phyloP scores from a whole-genome alignment of 1,139 yeast species.

The Taphrina confusa region DNA sequence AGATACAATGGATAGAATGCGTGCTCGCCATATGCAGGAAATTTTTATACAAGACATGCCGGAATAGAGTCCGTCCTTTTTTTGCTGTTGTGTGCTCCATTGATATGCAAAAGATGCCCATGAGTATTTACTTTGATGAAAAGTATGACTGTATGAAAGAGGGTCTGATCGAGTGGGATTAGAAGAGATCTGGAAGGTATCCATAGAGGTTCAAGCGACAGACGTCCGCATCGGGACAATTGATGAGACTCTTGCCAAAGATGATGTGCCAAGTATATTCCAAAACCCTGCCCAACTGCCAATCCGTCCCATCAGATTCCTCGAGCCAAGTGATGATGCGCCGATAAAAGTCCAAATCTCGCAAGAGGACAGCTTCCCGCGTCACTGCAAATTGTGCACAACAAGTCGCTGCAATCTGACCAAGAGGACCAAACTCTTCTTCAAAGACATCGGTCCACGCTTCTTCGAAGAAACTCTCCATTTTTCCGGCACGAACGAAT shows the following conservation, averaged over 20 bases:
- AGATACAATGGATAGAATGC: conserved; percentile 14
- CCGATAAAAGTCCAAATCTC: not conserved
- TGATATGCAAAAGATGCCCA: no score
- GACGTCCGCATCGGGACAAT: conserved; percentile 17
- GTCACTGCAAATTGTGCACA: conserved; percentile 28
- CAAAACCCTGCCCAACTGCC: conserved; percentile 15
- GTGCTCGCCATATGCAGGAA: no score
- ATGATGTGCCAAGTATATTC: conserved; percentile 31
- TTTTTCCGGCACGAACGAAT: conserved; percentile 3
- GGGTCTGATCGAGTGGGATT: not conserved
- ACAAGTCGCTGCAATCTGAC: conserved; percentile 19
- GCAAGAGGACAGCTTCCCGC: conserved; percentile 1
- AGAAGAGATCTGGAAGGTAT: conserved; percentile 9
- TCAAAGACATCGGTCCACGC: conserved; percentile 17
- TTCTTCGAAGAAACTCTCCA: conserved; percentile 8
- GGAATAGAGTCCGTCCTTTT: no score
- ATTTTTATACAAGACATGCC: no score
- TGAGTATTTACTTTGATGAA: no score
- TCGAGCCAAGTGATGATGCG: not conserved
- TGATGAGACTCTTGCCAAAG: conserved; percentile 8
- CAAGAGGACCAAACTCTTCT: conserved; percentile 10
- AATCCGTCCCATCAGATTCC: conserved; percentile 8
- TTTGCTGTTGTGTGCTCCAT: no score
- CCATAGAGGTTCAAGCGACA: conserved; percentile 22
- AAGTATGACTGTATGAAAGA: not conserved